These are phyloP conservation scores for Apiospora pterosperma DNA, from an alignment of 2,329 filamentous ascomycete species.

Conservation along the genomic window DNA sequence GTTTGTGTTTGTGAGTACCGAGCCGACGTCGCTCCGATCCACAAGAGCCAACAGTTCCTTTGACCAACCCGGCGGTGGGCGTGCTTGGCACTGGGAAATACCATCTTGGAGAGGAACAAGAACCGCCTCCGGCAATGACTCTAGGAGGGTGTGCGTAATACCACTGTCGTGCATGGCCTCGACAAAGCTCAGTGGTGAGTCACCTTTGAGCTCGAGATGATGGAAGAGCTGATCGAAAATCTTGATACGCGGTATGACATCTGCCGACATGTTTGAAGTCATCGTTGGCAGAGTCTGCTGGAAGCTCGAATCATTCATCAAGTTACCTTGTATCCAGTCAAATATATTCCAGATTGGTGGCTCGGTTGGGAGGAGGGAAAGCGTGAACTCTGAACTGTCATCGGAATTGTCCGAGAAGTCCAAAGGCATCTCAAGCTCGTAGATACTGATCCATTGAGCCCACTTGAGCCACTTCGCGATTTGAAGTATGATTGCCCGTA, in stretches of 20 bases:
- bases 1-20: slow-evolving; percentile 53
- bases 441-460: slow-evolving; percentile 43
- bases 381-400: slow-evolving; percentile 4
- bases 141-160: slow-evolving; percentile 64
- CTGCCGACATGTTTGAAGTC: slow-evolving; percentile 18
- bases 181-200: slow-evolving; percentile 58
- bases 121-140: slow-evolving; percentile 83
- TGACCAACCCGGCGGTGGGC: slow-evolving; percentile 75
- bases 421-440: slow-evolving; percentile 52
- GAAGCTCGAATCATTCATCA: slow-evolving; percentile 28
- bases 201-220: slow-evolving; percentile 47
- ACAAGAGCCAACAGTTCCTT: slow-evolving; percentile 69
- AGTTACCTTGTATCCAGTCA: slow-evolving; percentile 49
- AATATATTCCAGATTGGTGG: slow-evolving; percentile 37
- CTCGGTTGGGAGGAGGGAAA: slow-evolving; percentile 18
- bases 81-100: slow-evolving; percentile 79
- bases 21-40: slow-evolving; percentile 75
- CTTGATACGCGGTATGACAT: slow-evolving; percentile 62
- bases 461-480: slow-evolving; percentile 81
- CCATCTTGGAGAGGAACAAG: slow-evolving; percentile 77
- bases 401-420: slow-evolving; percentile 27
- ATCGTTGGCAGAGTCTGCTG: slow-evolving; percentile 16
- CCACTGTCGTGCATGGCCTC: slow-evolving; percentile 71
- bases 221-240: slow-evolving; percentile 68
- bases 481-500: slow-evolving; percentile 77